These are phyloP conservation scores for Elaphomyces granulatus DNA, from an alignment of 495 filamentous ascomycete genomes.

Conservation along the genomic window DNA sequence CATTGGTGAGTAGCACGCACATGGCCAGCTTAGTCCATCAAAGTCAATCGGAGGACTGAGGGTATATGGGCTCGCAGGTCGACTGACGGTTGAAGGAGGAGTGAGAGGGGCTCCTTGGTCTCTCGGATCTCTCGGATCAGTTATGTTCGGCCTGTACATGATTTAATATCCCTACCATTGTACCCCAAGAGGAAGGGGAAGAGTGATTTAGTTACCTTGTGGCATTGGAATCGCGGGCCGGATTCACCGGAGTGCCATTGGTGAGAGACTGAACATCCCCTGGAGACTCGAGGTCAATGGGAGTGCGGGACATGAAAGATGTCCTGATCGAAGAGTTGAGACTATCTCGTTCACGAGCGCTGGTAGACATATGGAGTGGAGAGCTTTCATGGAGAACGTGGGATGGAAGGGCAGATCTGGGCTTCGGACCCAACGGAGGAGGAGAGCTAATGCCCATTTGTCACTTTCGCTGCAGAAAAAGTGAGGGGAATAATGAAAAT, in stretches of 20 bases:
- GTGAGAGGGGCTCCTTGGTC: slow-evolving; percentile 45
- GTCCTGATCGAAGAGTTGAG: slow-evolving; percentile 39
- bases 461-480: too few relatives aligned
- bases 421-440: slow-evolving; percentile 26
- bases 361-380: slow-evolving; percentile 23
- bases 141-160: not conserved
- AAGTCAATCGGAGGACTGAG: slow-evolving; percentile 52
- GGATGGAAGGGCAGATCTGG: slow-evolving; percentile 33
- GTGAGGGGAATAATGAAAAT: not conserved
- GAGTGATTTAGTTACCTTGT: too few relatives aligned
- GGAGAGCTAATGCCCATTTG: slow-evolving; percentile 14
- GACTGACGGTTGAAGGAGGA: slow-evolving; percentile 35
- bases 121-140: slow-evolving; percentile 48
- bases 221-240: slow-evolving; percentile 12
- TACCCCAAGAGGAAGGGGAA: too few relatives aligned
- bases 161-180: too few relatives aligned
- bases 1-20: slow-evolving; percentile 28
- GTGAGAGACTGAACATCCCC: not conserved
- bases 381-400: slow-evolving; percentile 35
- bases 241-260: slow-evolving; percentile 6
- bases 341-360: slow-evolving; percentile 34
- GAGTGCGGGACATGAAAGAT: slow-evolving; percentile 31
- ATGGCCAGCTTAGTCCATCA: slow-evolving; percentile 58
- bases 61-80: slow-evolving; percentile 46
- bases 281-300: slow-evolving; percentile 26